Base-by-base conservation (phyloP, 495 filamentous ascomycete genomes). In the Physcia stellaris region DNA sequence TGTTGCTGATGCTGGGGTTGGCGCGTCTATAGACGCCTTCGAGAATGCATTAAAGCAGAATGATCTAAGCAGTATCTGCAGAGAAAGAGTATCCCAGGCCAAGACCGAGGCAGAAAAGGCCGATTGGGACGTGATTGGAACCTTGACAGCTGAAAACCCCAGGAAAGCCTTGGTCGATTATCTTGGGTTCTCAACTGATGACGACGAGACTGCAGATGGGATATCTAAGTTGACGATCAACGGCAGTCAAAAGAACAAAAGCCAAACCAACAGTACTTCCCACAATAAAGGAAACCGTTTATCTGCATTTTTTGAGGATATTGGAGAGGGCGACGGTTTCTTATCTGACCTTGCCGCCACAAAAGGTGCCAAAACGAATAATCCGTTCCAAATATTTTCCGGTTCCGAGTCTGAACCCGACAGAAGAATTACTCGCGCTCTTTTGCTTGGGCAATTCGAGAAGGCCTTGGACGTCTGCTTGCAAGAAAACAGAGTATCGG, bases 91-190 rank as follows among this genome's bases (percentile, higher is more conserved):
- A 29, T 58, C 71, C 7, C 60, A 71, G 35, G 81, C 87, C 13
- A 73, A 70, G 42, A 82, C 73, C 4, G 88, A 95, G 2, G 82
- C 88, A 45, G 90, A 95, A 54, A 94, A 83, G 66, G 79, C 80
- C 11, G 88, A 96, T 55, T 99, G 90, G 90, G 78, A 79, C 57
- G 83, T 94, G 20, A 79, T 99, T 42, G 75, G 88, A 57, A 82
- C 85, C n/a, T 59, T 96, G 54, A 78, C 86, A 27, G 75, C 86
- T 6, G 73, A 73, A 6, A 82, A 86, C 55, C 80, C 85, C 28
- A 71, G 86, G 35, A 78, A 79, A 53, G 74, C 79, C 47, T 74
- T 96, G 34, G 67, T 86, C 6, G 80, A 86, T 40, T 84, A 90
- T 58, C 73, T 99, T 27, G 90, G 92, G 10, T 94, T 94, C 56